phyloP scores from a whole-genome alignment of 352 stramenopile genomes.

The Globisporangium cystogenes region DNA sequence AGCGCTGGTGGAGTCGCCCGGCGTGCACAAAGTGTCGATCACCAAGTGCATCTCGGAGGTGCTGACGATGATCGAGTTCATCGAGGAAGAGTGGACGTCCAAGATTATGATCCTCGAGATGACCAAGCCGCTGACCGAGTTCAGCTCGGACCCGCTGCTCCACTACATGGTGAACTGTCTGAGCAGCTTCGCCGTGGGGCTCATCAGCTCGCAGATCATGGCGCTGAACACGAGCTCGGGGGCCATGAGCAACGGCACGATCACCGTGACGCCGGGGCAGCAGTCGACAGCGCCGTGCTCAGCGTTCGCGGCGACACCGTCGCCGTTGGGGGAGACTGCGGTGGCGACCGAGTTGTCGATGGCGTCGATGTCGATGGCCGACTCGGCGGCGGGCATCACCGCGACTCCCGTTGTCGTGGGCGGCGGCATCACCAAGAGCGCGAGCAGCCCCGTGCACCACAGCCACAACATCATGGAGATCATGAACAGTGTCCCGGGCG shows the following conservation, averaged over 20 bases:
- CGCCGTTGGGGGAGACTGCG: background rate
- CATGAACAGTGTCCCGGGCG: background rate
- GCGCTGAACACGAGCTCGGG: constrained; percentile 26
- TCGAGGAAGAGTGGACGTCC: constrained; percentile 65
- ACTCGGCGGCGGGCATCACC: background rate
- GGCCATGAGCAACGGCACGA: constrained; percentile 12
- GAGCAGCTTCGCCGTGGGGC: constrained; percentile 52
- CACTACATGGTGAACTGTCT: constrained; percentile 71
- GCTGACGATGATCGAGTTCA: constrained; percentile 57
- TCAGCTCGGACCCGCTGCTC: constrained; percentile 45
- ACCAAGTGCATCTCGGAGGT: constrained; percentile 57
- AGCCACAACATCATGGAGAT: background rate
- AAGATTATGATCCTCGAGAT: constrained; percentile 74
- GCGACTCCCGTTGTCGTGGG: background rate
- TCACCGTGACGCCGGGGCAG: constrained; percentile 17
- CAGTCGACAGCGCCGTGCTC: background rate
- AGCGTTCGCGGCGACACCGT: background rate
- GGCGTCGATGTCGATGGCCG: background rate
- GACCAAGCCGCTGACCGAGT: constrained; percentile 59
- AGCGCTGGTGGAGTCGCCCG: background rate
- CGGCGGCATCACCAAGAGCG: background rate
- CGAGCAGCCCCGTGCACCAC: background rate
- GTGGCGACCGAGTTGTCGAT: background rate
- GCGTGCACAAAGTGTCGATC: constrained; percentile 18
- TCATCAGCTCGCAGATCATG: constrained; percentile 57